A percentile compares a stretch with the other conserved stretches of the same genome.
Conservation (phyloP, 495 filamentous ascomycete genomes). For the Pyronema omphalodes region DNA sequence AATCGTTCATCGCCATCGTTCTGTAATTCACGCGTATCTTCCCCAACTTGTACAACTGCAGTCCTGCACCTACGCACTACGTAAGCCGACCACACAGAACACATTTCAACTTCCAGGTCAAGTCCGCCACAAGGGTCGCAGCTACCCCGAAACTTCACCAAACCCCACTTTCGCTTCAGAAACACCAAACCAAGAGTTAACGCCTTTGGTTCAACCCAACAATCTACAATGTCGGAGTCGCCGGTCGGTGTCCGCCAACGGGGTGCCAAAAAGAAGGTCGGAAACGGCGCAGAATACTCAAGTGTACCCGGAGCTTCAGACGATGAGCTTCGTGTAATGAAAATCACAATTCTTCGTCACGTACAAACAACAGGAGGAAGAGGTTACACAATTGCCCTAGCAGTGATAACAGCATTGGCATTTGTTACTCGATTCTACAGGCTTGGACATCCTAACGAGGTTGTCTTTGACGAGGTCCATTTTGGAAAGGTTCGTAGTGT, state of each 20-base stretch:
- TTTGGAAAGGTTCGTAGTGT: conserved; percentile 71
- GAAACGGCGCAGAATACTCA: too few relatives aligned
- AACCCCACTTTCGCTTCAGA: neutral
- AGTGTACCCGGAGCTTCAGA: conserved; percentile 5
- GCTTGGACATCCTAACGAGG: conserved; percentile 82
- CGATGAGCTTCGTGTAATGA: conserved; percentile 7
- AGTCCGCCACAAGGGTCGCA: too few relatives aligned
- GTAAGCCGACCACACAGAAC: too few relatives aligned
- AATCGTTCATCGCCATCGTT: too few relatives aligned
- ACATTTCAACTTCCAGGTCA: too few relatives aligned
- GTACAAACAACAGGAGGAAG: conserved; percentile 26
- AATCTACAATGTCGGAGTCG: conserved; percentile 16
- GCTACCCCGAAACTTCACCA: neutral
- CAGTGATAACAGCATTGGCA: conserved; percentile 59
- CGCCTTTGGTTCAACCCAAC: neutral
- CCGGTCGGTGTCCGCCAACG: conserved; percentile 19
- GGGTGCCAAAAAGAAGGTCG: conserved; percentile 16
- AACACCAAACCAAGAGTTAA: neutral
- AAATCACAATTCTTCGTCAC: neutral
- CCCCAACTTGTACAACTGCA: too few relatives aligned
- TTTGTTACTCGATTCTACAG: conserved; percentile 90
- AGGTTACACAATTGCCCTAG: conserved; percentile 70
- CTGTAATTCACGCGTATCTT: too few relatives aligned
- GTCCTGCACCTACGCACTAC: too few relatives aligned
- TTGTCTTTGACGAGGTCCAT: conserved; percentile 98